A percentile compares a stretch with the other conserved stretches of the same genome.
Conservation (phyloP, 352 stramenopile species). For the Phytophthora nicotianae region DNA sequence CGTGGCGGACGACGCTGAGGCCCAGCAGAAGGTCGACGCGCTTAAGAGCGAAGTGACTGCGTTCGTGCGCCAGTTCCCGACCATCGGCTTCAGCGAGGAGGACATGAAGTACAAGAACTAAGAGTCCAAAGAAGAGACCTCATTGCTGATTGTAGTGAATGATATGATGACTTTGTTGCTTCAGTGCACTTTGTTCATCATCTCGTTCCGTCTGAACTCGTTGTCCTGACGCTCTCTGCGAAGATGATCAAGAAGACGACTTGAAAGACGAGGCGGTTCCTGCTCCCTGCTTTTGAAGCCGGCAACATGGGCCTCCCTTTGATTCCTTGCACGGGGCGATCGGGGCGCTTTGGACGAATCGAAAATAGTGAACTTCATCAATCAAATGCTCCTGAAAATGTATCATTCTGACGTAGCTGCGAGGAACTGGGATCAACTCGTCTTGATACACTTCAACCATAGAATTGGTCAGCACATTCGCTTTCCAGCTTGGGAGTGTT, state of each 20-base stretch:
- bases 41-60: conserved; percentile 91
- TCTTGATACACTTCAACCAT: background rate
- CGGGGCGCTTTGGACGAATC: background rate
- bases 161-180: conserved; percentile 13
- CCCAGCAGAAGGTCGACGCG: conserved; percentile 65
- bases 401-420: background rate
- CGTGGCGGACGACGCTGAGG: conserved; percentile 60
- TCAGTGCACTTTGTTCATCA: conserved; percentile 10
- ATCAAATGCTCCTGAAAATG: background rate
- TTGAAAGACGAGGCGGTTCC: conserved; percentile 6
- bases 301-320: conserved; percentile 22
- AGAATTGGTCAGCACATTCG: too few relatives aligned
- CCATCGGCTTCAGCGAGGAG: conserved; percentile 95
- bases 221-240: conserved; percentile 17
- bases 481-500: background rate
- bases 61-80: conserved; percentile 96
- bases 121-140: conserved; percentile 8
- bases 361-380: conserved; percentile 3
- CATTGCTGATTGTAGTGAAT: conserved; percentile 15
- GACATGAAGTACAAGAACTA: conserved; percentile 92
- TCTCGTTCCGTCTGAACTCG: conserved; percentile 17
- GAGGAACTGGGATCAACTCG: too few relatives aligned
- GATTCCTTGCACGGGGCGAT: conserved; percentile 16
- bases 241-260: conserved; percentile 15
- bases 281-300: conserved; percentile 19